Evolutionary conservation across 2,329 filamentous ascomycete species (phyloP).

Genomic region (Arthrobotrys sinensis): DNA sequence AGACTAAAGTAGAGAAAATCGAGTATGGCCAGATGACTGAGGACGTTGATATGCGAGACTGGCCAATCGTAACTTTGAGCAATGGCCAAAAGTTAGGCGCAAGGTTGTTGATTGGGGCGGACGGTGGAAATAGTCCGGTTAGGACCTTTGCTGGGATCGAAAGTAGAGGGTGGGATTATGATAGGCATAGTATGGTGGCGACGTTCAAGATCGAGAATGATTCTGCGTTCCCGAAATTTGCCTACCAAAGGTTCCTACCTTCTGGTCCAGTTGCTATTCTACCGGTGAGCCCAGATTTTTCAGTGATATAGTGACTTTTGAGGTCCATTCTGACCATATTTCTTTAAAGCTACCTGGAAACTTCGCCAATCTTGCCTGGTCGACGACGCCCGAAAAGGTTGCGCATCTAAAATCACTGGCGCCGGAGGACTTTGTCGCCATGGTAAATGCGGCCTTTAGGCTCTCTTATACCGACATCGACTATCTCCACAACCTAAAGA

Average conservation of each 20-base stretch:
- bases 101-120: conserved; percentile 89
- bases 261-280: conserved; percentile 92
- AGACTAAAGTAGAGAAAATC: conserved; percentile 84
- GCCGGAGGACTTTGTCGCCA: conserved; percentile 81
- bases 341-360: conserved; percentile 77
- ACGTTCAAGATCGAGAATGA: conserved; percentile 81
- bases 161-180: conserved; percentile 93
- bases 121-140: conserved; percentile 95
- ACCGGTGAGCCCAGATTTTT: conserved; percentile 69
- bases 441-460: conserved; percentile 95
- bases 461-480: conserved; percentile 83
- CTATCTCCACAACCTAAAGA: conserved; percentile 80
- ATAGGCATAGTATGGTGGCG: conserved; percentile 89
- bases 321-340: not conserved
- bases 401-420: conserved; percentile 82
- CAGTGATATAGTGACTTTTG: not conserved
- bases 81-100: conserved; percentile 80
- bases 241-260: conserved; percentile 95
- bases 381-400: conserved; percentile 86
- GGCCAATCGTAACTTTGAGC: conserved; percentile 85
- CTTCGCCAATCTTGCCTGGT: conserved; percentile 91
- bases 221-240: conserved; percentile 76
- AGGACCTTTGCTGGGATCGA: conserved; percentile 88
- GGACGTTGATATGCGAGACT: conserved; percentile 82
- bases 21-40: conserved; percentile 79